phyloP scores from a whole-genome alignment of 352 stramenopile species.

The Phytophthora sansomeana region DNA sequence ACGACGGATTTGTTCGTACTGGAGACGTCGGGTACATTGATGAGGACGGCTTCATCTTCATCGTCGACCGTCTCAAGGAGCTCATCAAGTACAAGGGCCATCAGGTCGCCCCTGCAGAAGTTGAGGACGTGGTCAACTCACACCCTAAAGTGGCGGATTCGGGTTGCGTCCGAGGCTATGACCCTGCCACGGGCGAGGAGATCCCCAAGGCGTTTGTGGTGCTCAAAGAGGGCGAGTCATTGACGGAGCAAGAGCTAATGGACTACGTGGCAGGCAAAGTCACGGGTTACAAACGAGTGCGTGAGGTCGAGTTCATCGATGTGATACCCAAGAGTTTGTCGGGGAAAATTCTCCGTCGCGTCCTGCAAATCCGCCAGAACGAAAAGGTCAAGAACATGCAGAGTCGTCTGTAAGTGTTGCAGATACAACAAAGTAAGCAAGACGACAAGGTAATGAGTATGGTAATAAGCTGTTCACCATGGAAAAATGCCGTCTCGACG shows the following conservation, averaged over 20 bases:
- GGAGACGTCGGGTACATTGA: conserved; percentile 94
- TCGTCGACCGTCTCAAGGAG: conserved; percentile 95
- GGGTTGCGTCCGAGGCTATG: conserved; percentile 58
- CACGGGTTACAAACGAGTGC: conserved; percentile 89
- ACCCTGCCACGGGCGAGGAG: conserved; percentile 77
- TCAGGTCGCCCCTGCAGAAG: conserved; percentile 92
- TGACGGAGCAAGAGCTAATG: conserved; percentile 78
- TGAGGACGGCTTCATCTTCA: conserved; percentile 93
- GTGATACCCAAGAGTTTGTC: conserved; percentile 91
- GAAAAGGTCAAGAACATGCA: conserved; percentile 37
- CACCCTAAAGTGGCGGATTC: conserved; percentile 63
- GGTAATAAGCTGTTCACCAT: not conserved
- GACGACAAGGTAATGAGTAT: conserved; percentile 2
- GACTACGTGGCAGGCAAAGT: conserved; percentile 86
- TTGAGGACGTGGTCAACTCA: conserved; percentile 92
- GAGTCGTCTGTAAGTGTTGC: conserved; percentile 40
- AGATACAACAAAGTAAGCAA: not conserved
- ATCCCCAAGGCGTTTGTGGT: conserved; percentile 94
- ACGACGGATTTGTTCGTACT: conserved; percentile 88
- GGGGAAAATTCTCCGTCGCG: conserved; percentile 93
- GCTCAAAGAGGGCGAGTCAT: conserved; percentile 49
- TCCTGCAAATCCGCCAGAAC: conserved; percentile 64
- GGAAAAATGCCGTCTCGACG: too few relatives aligned
- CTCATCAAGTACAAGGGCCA: conserved; percentile 96
- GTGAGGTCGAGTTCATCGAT: conserved; percentile 89